Conservation (phyloP, 2,329 filamentous ascomycete species). For the Phaeosphaeria sp. region DNA sequence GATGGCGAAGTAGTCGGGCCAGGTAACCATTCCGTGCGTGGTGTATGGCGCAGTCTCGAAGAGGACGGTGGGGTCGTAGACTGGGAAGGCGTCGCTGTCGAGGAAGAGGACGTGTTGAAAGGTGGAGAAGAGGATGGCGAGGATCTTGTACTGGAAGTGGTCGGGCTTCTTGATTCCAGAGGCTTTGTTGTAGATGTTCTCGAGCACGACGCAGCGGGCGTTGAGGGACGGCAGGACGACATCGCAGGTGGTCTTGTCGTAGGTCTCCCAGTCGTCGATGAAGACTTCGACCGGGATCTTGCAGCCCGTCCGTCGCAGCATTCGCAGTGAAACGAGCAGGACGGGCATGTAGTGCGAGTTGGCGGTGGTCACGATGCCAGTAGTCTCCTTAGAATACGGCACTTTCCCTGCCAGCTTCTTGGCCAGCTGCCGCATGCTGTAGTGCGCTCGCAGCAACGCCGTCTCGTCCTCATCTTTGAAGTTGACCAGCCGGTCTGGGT, state of each 20-base stretch:
- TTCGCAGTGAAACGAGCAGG: conserved; percentile 58
- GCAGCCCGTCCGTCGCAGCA: conserved; percentile 60
- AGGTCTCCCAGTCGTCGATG: conserved; percentile 45
- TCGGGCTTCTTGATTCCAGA: conserved; percentile 18
- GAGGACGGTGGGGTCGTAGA: conserved; percentile 54
- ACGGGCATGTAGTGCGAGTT: conserved; percentile 58
- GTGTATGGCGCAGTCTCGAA: conserved; percentile 61
- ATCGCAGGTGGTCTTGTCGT: conserved; percentile 49
- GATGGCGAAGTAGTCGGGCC: conserved; percentile 63
- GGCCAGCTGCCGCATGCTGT: conserved; percentile 26
- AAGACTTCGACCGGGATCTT: conserved; percentile 58
- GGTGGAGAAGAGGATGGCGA: conserved; percentile 64
- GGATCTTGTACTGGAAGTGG: conserved; percentile 63
- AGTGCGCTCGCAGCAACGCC: conserved; percentile 25
- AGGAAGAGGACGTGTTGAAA: conserved; percentile 67
- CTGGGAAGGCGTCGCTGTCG: conserved; percentile 64
- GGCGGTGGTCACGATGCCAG: conserved; percentile 61
- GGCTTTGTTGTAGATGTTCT: conserved; percentile 28
- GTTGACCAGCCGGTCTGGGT: conserved; percentile 16
- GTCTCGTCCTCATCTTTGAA: conserved; percentile 27
- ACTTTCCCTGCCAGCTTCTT: conserved; percentile 36
- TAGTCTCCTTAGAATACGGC: conserved; percentile 48
- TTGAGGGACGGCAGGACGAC: conserved; percentile 47
- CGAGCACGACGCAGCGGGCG: conserved; percentile 48
- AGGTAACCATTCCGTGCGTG: conserved; percentile 61